phyloP scores from a whole-genome alignment of 192 early-diverging fungal species.

The Entomortierella chlamydospora region DNA sequence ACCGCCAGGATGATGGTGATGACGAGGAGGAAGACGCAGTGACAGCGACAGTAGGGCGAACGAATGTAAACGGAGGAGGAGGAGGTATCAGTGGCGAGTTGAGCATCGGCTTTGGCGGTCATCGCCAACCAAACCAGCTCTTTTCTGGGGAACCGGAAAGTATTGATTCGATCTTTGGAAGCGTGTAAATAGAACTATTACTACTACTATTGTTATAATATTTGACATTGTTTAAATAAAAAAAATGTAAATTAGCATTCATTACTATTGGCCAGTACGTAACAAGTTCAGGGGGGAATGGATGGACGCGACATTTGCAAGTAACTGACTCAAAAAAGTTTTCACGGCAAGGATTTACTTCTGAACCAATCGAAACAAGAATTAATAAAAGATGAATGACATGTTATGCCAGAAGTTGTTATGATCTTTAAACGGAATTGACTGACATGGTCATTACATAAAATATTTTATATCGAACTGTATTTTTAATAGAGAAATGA shows the following conservation, averaged over 20 bases:
- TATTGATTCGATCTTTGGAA: conserved; percentile 52
- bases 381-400: no score
- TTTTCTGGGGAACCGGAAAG: conserved; percentile 43
- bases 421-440: no score
- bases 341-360: no score
- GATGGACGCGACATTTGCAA: no score
- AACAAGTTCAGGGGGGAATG: not conserved
- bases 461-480: no score
- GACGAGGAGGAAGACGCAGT: not conserved
- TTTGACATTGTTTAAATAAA: not conserved
- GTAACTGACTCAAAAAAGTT: no score
- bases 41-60: not conserved
- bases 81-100: not conserved
- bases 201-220: not conserved
- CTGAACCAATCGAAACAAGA: no score
- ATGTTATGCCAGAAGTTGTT: no score
- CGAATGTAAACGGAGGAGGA: not conserved
- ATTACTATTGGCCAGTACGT: not conserved
- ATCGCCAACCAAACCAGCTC: conserved; percentile 8
- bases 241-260: not conserved
- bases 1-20: conserved; percentile 38
- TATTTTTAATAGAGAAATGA: no score
- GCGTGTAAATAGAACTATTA: conserved; percentile 28
- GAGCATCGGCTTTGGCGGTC: not conserved
- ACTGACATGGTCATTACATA: no score